These are phyloP conservation scores for Fusarium protoensiforme DNA, from an alignment of 2,329 filamentous ascomycete genomes.

Conservation along the genomic window DNA sequence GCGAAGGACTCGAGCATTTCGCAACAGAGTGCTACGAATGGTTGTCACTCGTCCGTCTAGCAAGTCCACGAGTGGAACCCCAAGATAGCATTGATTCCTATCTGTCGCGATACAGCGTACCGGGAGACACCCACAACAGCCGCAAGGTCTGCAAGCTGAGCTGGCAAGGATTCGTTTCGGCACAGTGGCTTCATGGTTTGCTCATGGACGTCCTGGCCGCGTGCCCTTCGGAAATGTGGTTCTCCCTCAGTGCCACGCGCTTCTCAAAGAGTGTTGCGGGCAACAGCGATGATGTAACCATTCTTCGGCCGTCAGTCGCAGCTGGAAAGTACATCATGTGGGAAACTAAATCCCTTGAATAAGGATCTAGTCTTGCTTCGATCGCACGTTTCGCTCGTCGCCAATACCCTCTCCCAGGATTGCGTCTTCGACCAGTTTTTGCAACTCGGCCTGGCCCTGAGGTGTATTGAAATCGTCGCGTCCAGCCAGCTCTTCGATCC, in stretches of 20 bases:
- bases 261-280: slow-evolving; percentile 59
- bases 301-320: slow-evolving; percentile 62
- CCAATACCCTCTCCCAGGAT: slow-evolving; percentile 73
- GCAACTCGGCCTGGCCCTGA: slow-evolving; percentile 81
- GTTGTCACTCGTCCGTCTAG: slow-evolving; percentile 74
- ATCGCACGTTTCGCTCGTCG: slow-evolving; percentile 72
- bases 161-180: slow-evolving; percentile 69
- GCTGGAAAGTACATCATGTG: slow-evolving; percentile 69
- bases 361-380: slow-evolving; percentile 63
- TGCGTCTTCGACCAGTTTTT: slow-evolving; percentile 83
- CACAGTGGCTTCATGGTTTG: slow-evolving; percentile 62
- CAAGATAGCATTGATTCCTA: slow-evolving; percentile 74
- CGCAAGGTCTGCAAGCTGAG: slow-evolving; percentile 60
- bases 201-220: slow-evolving; percentile 58
- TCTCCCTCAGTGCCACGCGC: slow-evolving; percentile 63
- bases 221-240: slow-evolving; percentile 62
- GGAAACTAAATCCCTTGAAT: slow-evolving; percentile 64
- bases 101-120: slow-evolving; percentile 74
- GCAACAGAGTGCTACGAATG: slow-evolving; percentile 77
- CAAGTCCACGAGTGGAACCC: slow-evolving; percentile 70
- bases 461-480: slow-evolving; percentile 86
- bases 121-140: slow-evolving; percentile 51
- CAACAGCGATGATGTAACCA: slow-evolving; percentile 61
- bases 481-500: slow-evolving; percentile 89
- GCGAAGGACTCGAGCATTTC: slow-evolving; percentile 69